Evolutionary conservation across 2,329 filamentous ascomycete species (phyloP).

Genomic region (Penicillium occitanis): DNA sequence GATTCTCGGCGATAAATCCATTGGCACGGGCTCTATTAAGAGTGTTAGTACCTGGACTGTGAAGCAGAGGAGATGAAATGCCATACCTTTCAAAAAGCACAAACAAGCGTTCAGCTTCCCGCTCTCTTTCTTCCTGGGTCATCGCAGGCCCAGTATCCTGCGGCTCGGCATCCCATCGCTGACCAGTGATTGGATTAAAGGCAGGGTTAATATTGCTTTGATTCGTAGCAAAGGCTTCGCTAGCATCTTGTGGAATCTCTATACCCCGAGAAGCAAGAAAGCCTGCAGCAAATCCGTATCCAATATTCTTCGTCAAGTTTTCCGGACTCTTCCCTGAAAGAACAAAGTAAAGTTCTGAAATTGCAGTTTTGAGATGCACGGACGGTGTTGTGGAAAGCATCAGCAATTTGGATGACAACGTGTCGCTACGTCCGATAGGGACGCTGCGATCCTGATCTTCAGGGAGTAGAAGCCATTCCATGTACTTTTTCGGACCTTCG

Average conservation of each 20-base stretch:
- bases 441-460: slow-evolving; percentile 71
- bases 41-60: background rate
- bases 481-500: slow-evolving; percentile 58
- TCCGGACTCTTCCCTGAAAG: slow-evolving; percentile 77
- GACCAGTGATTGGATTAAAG: slow-evolving; percentile 85
- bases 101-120: slow-evolving; percentile 85
- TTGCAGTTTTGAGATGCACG: slow-evolving; percentile 69
- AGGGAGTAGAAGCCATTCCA: slow-evolving; percentile 71
- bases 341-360: slow-evolving; percentile 80
- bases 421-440: slow-evolving; percentile 73
- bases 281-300: slow-evolving; percentile 90
- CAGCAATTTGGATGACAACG: slow-evolving; percentile 73
- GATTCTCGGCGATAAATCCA: slow-evolving; percentile 74
- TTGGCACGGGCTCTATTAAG: slow-evolving; percentile 63
- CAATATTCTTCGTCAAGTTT: slow-evolving; percentile 84
- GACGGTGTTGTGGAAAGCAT: slow-evolving; percentile 74
- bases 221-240: slow-evolving; percentile 53
- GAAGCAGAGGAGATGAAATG: background rate
- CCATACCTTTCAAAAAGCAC: slow-evolving; percentile 80
- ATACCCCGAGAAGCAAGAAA: slow-evolving; percentile 85
- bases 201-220: slow-evolving; percentile 27
- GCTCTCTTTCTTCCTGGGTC: slow-evolving; percentile 87
- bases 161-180: slow-evolving; percentile 69
- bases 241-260: slow-evolving; percentile 66
- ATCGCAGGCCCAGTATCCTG: slow-evolving; percentile 65